Evolutionary conservation across 2,329 filamentous ascomycete genomes (phyloP), one percentile per base, ranked within the genome.

Genomic region (Phialophora macrospora): DNA sequence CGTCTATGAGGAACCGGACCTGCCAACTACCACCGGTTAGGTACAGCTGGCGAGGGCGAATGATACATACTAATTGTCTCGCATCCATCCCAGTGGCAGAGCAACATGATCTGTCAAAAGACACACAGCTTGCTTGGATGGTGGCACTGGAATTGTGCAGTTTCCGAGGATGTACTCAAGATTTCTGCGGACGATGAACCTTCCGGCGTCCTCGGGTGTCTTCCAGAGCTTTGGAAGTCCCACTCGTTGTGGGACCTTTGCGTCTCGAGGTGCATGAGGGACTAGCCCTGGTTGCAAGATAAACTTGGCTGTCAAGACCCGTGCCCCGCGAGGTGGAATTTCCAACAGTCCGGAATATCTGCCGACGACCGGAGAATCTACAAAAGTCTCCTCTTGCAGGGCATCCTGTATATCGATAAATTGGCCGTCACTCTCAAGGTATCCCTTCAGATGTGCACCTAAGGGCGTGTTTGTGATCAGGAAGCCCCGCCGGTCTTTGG

Each of bases 81-180:
- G 62, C 64, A 66, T 66, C 64, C 64, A 66, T 24, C 64, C 64
- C 17, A 66, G 38, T 3, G 64, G 64, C 38, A 66, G 41, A 54
- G 64, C 64, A 30, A 66, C 64, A 32, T 66, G 64, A 49, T 66
- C 64, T 26, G 64, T 66, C 17, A 66, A 22, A 9, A 66, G 48
- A 26, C 64, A 66, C n/a, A 66, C 60, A 11, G 60, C 60, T 41
- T 60, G 38, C n/a, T 34, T 54, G 17, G 44, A 57, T 11, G 41
- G 44, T 14, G 59, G 30, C 4, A 66, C 30, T 12, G 58, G 64
- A 28, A 66, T 58, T 5, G 64, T 24, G 38, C 64, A 66, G 24
- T 66, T 66, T 38, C 64, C 64, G 11, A 66, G 64, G 30, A 66
- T 66, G 24, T 66, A 66, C 48, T 66, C 64, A 11, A 66, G 59